Evolutionary conservation across 2,329 filamentous ascomycete genomes (phyloP).

Genomic region (Aureobasidium sp.): DNA sequence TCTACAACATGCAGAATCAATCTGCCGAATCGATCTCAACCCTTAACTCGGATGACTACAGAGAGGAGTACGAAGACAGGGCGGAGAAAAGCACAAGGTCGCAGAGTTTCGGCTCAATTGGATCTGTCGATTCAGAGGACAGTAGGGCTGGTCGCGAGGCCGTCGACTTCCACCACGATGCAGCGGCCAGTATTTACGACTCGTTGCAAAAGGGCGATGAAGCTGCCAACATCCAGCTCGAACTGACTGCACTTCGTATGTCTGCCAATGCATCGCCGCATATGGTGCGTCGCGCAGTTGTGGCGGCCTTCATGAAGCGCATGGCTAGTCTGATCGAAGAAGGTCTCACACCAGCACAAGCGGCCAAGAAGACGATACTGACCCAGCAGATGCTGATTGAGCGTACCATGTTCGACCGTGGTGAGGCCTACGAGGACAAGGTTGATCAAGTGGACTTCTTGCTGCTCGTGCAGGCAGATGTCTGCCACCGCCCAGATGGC

Average conservation of each 20-base stretch:
- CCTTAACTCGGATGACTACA: constrained; percentile 45
- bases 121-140: constrained; percentile 62
- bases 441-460: constrained; percentile 79
- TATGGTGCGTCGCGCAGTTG: constrained; percentile 79
- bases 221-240: constrained; percentile 81
- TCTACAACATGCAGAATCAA: constrained; percentile 45
- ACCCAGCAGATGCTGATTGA: constrained; percentile 53
- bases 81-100: constrained; percentile 18
- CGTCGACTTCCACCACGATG: constrained; percentile 76
- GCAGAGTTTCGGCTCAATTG: constrained; percentile 38
- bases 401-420: constrained; percentile 51
- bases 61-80: constrained; percentile 26
- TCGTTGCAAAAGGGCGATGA: constrained; percentile 64
- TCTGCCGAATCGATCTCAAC: constrained; percentile 56
- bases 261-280: constrained; percentile 82
- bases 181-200: constrained; percentile 78
- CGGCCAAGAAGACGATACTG: constrained; percentile 34
- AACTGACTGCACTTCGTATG: constrained; percentile 89
- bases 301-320: constrained; percentile 74
- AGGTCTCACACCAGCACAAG: constrained; percentile 29
- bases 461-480: constrained; percentile 70
- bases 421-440: constrained; percentile 37
- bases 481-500: constrained; percentile 56
- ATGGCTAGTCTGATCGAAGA: constrained; percentile 60
- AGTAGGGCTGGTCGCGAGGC: constrained; percentile 29